phyloP scores from a whole-genome alignment of 1,139 yeast genomes.

The Yamadazyma buinensis region DNA sequence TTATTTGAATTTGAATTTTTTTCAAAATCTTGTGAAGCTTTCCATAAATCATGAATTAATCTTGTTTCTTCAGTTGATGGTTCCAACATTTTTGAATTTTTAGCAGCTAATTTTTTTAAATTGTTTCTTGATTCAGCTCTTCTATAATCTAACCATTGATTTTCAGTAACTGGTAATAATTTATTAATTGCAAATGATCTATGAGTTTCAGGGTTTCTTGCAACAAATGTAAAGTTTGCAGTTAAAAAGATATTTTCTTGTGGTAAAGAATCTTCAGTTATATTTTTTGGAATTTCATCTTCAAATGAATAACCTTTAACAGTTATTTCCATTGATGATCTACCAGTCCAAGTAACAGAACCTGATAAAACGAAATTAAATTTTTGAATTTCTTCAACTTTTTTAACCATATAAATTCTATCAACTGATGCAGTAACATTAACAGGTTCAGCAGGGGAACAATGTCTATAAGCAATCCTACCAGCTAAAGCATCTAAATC shows the following conservation, averaged over 20 bases:
- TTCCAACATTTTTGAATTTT: conserved; percentile 55
- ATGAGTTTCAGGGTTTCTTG: conserved; percentile 87
- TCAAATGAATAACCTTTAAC: conserved; percentile 82
- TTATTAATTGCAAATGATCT: conserved; percentile 82
- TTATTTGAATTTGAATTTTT: conserved; percentile 8
- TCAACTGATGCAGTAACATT: conserved; percentile 94
- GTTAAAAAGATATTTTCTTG: conserved; percentile 57
- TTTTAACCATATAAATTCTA: conserved; percentile 81
- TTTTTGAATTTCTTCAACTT: conserved; percentile 72
- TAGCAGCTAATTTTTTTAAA: conserved; percentile 75
- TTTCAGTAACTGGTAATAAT: conserved; percentile 66
- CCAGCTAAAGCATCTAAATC: conserved; percentile 90
- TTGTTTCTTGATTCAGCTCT: conserved; percentile 89
- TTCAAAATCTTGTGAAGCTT: conserved; percentile 47
- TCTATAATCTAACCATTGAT: conserved; percentile 78
- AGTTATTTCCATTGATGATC: conserved; percentile 91
- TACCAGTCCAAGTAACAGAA: conserved; percentile 88
- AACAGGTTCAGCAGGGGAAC: conserved; percentile 88
- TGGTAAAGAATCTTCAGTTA: conserved; percentile 47
- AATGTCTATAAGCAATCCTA: conserved; percentile 78
- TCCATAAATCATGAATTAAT: conserved; percentile 77
- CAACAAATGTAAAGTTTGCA: conserved; percentile 93
- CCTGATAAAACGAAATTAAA: conserved; percentile 84
- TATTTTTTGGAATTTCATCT: conserved; percentile 36
- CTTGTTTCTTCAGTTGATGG: conserved; percentile 71